Conservation (phyloP, 345 rosid genomes). For the Pistacia integerrima region DNA sequence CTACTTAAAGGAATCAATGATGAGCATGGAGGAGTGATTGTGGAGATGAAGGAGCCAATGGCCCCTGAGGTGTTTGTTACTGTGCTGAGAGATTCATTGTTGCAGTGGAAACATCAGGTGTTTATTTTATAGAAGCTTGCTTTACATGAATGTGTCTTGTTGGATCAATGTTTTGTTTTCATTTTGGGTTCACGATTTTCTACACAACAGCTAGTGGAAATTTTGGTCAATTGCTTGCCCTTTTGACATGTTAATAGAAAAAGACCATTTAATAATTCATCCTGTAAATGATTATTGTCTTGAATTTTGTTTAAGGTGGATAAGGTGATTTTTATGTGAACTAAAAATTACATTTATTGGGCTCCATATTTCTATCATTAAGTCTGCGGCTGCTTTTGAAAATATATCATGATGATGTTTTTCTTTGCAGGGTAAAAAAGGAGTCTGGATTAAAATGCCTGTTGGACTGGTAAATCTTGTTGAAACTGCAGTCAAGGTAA, state of each 20-base stretch:
- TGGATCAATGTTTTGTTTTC: background rate
- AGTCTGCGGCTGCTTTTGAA: background rate
- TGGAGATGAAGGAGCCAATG: constrained; percentile 56
- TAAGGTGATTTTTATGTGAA: background rate
- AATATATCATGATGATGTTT: background rate
- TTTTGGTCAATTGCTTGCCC: background rate
- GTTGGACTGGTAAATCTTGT: constrained; percentile 61
- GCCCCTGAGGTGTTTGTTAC: constrained; percentile 42
- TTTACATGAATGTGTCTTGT: background rate
- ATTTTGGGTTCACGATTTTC: background rate
- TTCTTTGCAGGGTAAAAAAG: constrained; percentile 62
- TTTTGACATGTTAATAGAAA: background rate
- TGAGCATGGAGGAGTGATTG: constrained; percentile 57
- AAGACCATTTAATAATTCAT: too few species aligned
- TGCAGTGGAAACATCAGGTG: constrained; percentile 61
- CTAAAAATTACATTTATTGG: too few species aligned
- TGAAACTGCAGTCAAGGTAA: constrained; percentile 72
- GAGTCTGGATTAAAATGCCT: constrained; percentile 82
- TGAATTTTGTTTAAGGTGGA: background rate
- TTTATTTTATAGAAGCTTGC: background rate
- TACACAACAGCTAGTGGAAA: background rate
- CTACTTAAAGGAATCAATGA: constrained; percentile 52
- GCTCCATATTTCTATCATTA: too few species aligned
- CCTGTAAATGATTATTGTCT: background rate
- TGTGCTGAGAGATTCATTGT: constrained; percentile 44